Evolutionary conservation across 371 early-diverging fungal genomes (phyloP).

Genomic region (Syncephalastrum sp.): DNA sequence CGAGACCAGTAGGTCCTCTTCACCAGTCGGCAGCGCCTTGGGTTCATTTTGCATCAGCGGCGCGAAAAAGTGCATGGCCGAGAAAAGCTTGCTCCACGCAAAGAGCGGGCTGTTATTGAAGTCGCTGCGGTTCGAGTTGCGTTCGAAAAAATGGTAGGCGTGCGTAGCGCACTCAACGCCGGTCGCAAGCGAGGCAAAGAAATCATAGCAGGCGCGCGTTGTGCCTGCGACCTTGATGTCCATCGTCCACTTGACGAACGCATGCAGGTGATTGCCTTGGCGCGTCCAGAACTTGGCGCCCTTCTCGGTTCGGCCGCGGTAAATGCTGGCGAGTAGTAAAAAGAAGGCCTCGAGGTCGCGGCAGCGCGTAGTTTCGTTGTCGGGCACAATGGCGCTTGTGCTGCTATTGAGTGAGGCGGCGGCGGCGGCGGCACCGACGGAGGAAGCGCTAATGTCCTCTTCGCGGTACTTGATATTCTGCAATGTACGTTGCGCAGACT

Average conservation of each 20-base stretch:
- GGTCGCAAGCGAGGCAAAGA: slow-evolving; percentile 38
- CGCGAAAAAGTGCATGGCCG: slow-evolving; percentile 34
- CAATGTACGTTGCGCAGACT: slow-evolving; percentile 52
- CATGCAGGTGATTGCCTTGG: slow-evolving; percentile 55
- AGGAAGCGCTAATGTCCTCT: slow-evolving; percentile 56
- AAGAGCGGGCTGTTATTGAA: slow-evolving; percentile 24
- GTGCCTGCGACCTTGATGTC: slow-evolving; percentile 37
- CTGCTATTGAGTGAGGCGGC: slow-evolving; percentile 7
- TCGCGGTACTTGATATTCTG: slow-evolving; percentile 70
- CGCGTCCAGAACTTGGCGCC: slow-evolving; percentile 78
- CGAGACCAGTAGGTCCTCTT: slow-evolving; percentile 26
- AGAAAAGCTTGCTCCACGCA: slow-evolving; percentile 44
- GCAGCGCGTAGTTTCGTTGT: slow-evolving; percentile 24
- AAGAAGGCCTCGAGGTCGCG: slow-evolving; percentile 69
- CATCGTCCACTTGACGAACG: slow-evolving; percentile 75
- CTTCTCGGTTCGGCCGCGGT: slow-evolving; percentile 69
- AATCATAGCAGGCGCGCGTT: slow-evolving; percentile 34
- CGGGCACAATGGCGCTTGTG: slow-evolving; percentile 15
- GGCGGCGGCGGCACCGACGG: too few relatives aligned
- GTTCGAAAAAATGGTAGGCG: slow-evolving; percentile 29
- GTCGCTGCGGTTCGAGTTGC: slow-evolving; percentile 18
- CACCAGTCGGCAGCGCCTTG: slow-evolving; percentile 20
- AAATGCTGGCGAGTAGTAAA: slow-evolving; percentile 67
- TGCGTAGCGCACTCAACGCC: slow-evolving; percentile 34
- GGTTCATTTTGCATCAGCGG: slow-evolving; percentile 16